Evolutionary conservation across 2,329 filamentous ascomycete species (phyloP), one percentile per base, ranked within the genome.

Genomic region (Rasamsonia emersonii): DNA sequence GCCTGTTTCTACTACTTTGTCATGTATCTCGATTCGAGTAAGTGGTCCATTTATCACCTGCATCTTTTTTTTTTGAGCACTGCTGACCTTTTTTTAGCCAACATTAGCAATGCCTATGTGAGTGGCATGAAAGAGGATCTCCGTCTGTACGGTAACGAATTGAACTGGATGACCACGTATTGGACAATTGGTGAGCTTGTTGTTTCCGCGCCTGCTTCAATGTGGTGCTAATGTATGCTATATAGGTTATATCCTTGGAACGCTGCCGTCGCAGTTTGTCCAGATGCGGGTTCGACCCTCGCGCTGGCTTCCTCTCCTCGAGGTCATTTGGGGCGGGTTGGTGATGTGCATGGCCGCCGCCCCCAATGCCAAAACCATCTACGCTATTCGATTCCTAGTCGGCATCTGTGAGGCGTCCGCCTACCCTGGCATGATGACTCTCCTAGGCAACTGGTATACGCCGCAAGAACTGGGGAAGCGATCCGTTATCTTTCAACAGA

Each of bases 1-100:
- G 33, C 33, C 13, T 36, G 33, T 23, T 36, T 36, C 23, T 36
- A 36, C 18, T 36, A 36, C 14, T 36, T 36, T 32, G 33, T 36
- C 24, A 36, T 36, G 33, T 36, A 36, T 20, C 33, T 36, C 6
- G 33, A 36, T 16, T 36, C 33, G n/a, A 36, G 33, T 36, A n/a
- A 16, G 33, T 28, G 14, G 2, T 6, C 18, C 15, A 13, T 28
- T 8, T 30, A 14, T 9, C 9, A 18, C n/a, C 11, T 33, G 5
- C 17, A 7, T 4, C 7, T 17, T 15, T 9, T 2, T 28, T n/a
- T 17, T 3, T 10, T 9, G 9, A 9, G 5, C 14, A 24, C 13
- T n/a, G 4, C 10, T 23, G n/a, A n/a, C 18, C 21, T 11, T 4
- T 7, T n/a, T 19, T 10, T 9, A 37, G n/a, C n/a, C n/a, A n/a